Evolutionary conservation across 345 rosid genomes (phyloP).

Genomic region (Eucalyptus cloeziana): DNA sequence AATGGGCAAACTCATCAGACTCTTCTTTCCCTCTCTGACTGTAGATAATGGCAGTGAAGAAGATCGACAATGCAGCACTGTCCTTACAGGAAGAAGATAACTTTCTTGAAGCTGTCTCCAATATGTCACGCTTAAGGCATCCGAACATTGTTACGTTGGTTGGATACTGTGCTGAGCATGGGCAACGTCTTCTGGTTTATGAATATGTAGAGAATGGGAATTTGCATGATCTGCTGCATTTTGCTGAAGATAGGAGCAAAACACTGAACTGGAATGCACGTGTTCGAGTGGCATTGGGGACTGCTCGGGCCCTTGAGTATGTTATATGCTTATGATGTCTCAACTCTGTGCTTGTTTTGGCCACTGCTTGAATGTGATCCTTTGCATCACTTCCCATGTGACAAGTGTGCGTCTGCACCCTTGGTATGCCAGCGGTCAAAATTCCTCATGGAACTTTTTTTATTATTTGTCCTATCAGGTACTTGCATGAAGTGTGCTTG

Average conservation of each 20-base stretch:
- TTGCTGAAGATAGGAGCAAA: constrained; percentile 62
- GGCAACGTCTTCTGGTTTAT: constrained; percentile 92
- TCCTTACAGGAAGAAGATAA: constrained; percentile 89
- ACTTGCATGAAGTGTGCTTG: constrained; percentile 97
- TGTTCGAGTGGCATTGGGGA: constrained; percentile 94
- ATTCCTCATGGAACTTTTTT: background rate
- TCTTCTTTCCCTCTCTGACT: constrained; percentile 3
- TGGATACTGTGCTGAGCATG: constrained; percentile 94
- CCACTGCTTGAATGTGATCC: background rate
- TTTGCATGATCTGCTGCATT: constrained; percentile 81
- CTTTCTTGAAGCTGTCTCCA: constrained; percentile 88
- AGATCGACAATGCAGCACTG: constrained; percentile 84
- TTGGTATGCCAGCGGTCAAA: background rate
- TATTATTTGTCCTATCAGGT: constrained; percentile 29
- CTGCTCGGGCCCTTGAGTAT: constrained; percentile 97
- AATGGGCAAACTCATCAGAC: background rate
- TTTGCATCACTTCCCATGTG: background rate
- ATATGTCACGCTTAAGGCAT: constrained; percentile 90
- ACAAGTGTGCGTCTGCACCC: background rate
- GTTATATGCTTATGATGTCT: constrained; percentile 8
- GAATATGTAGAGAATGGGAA: constrained; percentile 68
- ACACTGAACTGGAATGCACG: constrained; percentile 87
- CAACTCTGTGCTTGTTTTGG: background rate
- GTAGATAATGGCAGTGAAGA: constrained; percentile 83
- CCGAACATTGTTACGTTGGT: constrained; percentile 73